Evolutionary conservation across 306 rosid genomes (phyloP).

Genomic region (Canavalia ensiformis): DNA sequence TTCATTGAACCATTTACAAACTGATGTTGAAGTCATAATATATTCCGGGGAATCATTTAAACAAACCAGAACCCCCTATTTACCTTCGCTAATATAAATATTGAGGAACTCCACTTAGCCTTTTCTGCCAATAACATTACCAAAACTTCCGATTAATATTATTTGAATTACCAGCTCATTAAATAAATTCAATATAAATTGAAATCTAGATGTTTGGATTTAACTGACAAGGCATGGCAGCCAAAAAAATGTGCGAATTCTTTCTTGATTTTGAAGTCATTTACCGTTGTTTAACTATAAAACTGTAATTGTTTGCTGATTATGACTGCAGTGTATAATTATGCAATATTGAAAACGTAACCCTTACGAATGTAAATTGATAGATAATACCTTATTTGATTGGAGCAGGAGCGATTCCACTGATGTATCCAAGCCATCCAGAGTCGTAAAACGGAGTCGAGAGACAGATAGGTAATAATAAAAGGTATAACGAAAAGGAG

Average conservation of each 20-base stretch:
- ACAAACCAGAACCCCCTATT: not conserved
- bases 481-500: slow-evolving; percentile 46
- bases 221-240: not conserved
- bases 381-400: slow-evolving; percentile 46
- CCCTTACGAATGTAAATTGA: not conserved
- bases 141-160: not conserved
- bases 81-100: not conserved
- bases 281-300: not conserved
- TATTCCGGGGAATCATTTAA: too few relatives aligned
- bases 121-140: slow-evolving; percentile 17
- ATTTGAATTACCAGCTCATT: not conserved
- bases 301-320: not conserved
- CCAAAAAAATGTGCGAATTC: not conserved
- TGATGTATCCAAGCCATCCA: slow-evolving; percentile 24
- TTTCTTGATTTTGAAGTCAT: not conserved
- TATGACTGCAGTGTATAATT: too few relatives aligned
- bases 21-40: not conserved
- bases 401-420: not conserved
- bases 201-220: not conserved
- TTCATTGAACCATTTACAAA: too few relatives aligned
- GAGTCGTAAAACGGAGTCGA: slow-evolving; percentile 12
- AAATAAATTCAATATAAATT: not conserved
- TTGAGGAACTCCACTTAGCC: slow-evolving; percentile 10
- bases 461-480: not conserved
- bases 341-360: not conserved